phyloP scores from a whole-genome alignment of 805 yeast species.

The Ogataea wickerhamii region DNA sequence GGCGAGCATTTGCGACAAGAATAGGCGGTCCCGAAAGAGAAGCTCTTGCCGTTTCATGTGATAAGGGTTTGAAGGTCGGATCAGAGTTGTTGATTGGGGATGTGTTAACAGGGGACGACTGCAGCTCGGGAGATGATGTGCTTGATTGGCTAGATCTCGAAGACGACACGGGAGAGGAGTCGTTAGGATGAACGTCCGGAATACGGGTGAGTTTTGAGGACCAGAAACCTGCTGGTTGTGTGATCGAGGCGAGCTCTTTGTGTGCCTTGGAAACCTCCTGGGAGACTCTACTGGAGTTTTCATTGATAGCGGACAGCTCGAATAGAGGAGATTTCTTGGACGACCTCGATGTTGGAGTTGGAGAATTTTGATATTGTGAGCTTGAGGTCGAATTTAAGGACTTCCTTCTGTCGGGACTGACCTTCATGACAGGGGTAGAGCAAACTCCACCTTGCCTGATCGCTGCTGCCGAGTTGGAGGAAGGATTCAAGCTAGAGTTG shows the following conservation, averaged over 20 bases:
- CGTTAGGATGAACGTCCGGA: constrained; percentile 1
- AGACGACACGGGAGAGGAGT: constrained; percentile 20
- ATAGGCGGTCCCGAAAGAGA: not conserved
- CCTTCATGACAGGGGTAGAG: constrained; percentile 32
- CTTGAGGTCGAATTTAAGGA: constrained; percentile 12
- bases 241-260: constrained; percentile 20
- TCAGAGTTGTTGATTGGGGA: constrained; percentile 24
- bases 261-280: constrained; percentile 20
- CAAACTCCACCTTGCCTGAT: constrained; percentile 27
- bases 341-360: constrained; percentile 8
- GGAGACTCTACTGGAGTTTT: not conserved
- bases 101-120: constrained; percentile 28
- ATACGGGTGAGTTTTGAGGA: not conserved
- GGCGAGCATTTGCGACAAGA: not conserved
- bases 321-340: constrained; percentile 3
- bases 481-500: constrained; percentile 21
- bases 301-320: constrained; percentile 8
- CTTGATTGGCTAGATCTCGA: constrained; percentile 8
- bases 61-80: constrained; percentile 9
- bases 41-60: not conserved
- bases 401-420: constrained; percentile 27
- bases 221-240: constrained; percentile 10
- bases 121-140: constrained; percentile 16
- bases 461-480: constrained; percentile 28
- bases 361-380: constrained; percentile 11